Conservation (phyloP, 192 early-diverging fungal species). For the Backusella tuberculispora region DNA sequence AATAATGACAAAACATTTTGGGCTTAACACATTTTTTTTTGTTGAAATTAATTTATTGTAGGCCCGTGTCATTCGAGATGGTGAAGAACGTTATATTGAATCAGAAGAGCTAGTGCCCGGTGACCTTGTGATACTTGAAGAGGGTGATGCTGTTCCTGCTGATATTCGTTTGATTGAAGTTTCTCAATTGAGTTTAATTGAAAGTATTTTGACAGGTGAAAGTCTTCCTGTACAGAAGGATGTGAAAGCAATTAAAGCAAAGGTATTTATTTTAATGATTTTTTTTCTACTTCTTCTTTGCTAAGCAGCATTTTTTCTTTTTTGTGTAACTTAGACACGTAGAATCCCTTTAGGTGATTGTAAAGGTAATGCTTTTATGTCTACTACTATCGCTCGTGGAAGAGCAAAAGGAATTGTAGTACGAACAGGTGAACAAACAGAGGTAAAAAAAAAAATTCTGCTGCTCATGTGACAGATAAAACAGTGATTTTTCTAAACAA, state of each 20-base stretch:
- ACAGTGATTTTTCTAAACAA: not conserved
- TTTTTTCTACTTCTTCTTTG: not conserved
- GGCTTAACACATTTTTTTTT: not conserved
- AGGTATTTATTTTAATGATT: conserved; percentile 41
- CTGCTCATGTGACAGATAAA: not conserved
- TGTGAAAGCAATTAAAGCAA: conserved; percentile 67
- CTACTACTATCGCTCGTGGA: conserved; percentile 88
- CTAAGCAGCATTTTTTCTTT: not conserved
- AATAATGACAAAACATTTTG: not conserved
- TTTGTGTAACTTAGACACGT: conserved; percentile 19
- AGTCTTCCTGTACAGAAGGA: conserved; percentile 69
- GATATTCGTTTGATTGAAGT: conserved; percentile 78
- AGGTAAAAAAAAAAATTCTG: too few species aligned
- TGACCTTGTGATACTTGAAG: conserved; percentile 89
- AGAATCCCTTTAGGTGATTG: conserved; percentile 72
- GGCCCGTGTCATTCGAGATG: conserved; percentile 87
- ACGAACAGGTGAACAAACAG: conserved; percentile 82
- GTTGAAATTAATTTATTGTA: conserved; percentile 22
- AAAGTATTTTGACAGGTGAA: conserved; percentile 86
- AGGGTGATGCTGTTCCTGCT: conserved; percentile 92
- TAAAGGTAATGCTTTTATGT: conserved; percentile 97
- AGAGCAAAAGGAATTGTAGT: conserved; percentile 93
- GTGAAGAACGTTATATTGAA: conserved; percentile 68
- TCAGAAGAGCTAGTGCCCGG: conserved; percentile 85
- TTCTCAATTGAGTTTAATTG: conserved; percentile 78